Evolutionary conservation across 179 eudicot species (phyloP).

Genomic region (Heliamphora pulchella): DNA sequence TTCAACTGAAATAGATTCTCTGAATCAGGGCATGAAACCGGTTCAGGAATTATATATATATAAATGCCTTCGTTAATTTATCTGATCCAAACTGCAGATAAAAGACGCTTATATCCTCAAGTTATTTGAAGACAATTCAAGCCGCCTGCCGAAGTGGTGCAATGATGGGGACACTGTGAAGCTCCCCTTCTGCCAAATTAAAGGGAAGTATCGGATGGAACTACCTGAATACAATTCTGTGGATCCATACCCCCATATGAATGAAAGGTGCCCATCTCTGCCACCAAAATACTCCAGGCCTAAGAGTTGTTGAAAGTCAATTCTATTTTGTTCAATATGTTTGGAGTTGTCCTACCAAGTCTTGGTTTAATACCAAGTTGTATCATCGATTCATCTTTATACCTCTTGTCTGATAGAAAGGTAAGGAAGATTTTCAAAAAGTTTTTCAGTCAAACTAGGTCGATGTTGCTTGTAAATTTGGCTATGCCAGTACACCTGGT

Average conservation of each 20-base stretch:
- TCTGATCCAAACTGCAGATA: conserved; percentile 47
- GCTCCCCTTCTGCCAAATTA: conserved; percentile 88
- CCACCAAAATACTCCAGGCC: conserved; percentile 75
- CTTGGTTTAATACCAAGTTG: neutral
- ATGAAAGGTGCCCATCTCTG: conserved; percentile 81
- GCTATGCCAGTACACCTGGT: neutral
- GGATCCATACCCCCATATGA: conserved; percentile 82
- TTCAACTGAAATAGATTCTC: neutral
- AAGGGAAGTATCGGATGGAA: conserved; percentile 87
- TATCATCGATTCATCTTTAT: neutral
- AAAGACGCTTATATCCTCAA: conserved; percentile 83
- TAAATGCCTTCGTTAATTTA: neutral
- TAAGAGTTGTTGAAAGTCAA: conserved; percentile 39
- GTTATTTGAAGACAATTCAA: conserved; percentile 61
- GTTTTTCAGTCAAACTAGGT: neutral
- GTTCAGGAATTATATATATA: neutral
- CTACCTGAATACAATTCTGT: conserved; percentile 79
- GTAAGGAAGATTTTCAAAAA: conserved; percentile 5
- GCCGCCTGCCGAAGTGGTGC: conserved; percentile 95
- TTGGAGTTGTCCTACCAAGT: neutral
- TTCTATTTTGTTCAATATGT: neutral
- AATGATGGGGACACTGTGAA: conserved; percentile 56
- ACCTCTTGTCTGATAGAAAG: neutral
- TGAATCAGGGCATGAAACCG: neutral
- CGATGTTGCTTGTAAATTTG: conserved; percentile 12